Percentiles rank a stretch among this genome's conserved stretches.
phyloP scores from a whole-genome alignment of 2,329 filamentous ascomycete genomes.

The Trichoderma semiorbis region DNA sequence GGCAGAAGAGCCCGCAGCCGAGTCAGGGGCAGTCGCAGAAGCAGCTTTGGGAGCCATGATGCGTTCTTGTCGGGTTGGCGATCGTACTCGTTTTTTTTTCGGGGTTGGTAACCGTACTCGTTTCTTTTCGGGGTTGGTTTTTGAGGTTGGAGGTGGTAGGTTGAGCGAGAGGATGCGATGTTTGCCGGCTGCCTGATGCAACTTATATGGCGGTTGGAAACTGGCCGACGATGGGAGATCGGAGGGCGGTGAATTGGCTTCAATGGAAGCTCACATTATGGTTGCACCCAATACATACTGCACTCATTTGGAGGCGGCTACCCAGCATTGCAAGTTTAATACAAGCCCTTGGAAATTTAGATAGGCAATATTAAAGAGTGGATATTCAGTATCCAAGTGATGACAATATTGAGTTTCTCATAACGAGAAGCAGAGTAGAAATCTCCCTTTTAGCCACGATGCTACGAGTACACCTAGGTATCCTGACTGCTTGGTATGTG shows the following conservation, averaged over 20 bases:
- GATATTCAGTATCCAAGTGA: no score
- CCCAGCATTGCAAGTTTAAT: not conserved
- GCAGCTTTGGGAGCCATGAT: slow-evolving; percentile 15
- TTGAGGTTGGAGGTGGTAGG: not conserved
- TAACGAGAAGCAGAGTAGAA: no score
- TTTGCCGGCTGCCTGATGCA: not conserved
- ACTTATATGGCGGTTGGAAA: not conserved
- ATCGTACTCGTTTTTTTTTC: not conserved
- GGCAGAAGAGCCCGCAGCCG: not conserved
- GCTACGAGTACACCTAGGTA: no score
- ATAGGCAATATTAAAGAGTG: no score
- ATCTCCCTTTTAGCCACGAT: no score
- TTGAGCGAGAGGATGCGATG: not conserved
- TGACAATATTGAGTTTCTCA: no score
- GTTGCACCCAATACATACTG: not conserved
- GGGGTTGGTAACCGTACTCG: not conserved
- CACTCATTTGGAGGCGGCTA: not conserved
- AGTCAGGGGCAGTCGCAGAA: not conserved
- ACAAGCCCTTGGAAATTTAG: no score
- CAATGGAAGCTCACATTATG: not conserved
- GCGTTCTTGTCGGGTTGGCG: not conserved
- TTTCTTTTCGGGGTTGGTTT: not conserved
- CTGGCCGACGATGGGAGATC: not conserved
- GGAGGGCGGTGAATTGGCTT: not conserved
- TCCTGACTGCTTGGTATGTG: no score